These are phyloP conservation scores for Penicillium verhagenii DNA, from an alignment of 495 filamentous ascomycete species.

Conservation along the genomic window DNA sequence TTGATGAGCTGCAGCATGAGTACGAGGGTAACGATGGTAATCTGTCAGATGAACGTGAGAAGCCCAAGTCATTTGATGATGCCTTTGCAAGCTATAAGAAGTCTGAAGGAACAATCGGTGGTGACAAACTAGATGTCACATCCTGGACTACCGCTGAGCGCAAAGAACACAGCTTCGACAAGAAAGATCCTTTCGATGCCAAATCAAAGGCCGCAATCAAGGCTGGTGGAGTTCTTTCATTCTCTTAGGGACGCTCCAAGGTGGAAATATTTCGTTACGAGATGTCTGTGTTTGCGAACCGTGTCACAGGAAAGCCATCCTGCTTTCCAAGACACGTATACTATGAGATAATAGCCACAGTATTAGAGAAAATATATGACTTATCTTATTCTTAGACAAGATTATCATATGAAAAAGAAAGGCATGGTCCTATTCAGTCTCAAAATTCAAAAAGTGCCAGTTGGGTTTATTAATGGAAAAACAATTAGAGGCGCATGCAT, in stretches of 20 bases:
- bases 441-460: not conserved
- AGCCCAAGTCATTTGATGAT: not conserved
- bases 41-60: not conserved
- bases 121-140: not conserved
- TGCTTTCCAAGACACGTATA: no score
- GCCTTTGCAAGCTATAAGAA: not conserved
- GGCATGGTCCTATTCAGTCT: not conserved
- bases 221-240: not conserved
- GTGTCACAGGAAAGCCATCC: no score
- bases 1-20: not conserved
- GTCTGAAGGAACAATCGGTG: not conserved
- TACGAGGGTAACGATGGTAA: not conserved
- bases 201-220: not conserved
- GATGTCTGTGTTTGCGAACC: no score
- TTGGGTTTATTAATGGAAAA: no score
- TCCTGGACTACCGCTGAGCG: not conserved
- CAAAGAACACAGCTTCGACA: not conserved
- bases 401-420: no score
- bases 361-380: no score
- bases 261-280: no score
- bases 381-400: no score
- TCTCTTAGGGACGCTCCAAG: not conserved
- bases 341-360: no score
- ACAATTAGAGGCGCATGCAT: not conserved
- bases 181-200: not conserved